These are phyloP conservation scores for Russula ochroleuca DNA, from an alignment of 768 basidiomycete species.

Conservation along the genomic window DNA sequence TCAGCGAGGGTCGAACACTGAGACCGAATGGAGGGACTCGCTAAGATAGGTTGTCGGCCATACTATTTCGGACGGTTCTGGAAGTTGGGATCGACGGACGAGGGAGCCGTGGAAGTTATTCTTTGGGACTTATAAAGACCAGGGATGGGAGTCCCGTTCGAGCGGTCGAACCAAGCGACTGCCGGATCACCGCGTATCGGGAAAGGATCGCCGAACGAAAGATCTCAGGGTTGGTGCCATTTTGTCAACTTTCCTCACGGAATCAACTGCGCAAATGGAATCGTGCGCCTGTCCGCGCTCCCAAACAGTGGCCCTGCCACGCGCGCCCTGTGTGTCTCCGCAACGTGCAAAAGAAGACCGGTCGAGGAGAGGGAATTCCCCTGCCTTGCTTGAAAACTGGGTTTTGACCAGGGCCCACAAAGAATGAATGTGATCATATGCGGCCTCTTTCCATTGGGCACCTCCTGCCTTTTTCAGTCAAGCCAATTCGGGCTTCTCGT, in stretches of 20 bases:
- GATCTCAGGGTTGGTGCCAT: constrained; percentile 30
- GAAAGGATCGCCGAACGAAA: constrained; percentile 31
- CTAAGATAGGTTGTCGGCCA: constrained; percentile 37
- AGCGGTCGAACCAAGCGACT: constrained; percentile 31
- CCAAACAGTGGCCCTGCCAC: constrained; percentile 23
- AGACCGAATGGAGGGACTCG: constrained; percentile 28
- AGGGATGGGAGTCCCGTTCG: constrained; percentile 28
- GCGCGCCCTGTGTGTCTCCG: constrained; percentile 19
- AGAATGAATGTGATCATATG: constrained; percentile 22
- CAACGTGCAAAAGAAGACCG: constrained; percentile 17
- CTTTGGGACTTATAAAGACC: constrained; percentile 31
- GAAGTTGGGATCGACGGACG: constrained; percentile 32
- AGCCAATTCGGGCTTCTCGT: constrained; percentile 21
- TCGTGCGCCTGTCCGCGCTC: constrained; percentile 15
- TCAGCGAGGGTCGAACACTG: background rate
- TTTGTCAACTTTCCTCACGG: constrained; percentile 23
- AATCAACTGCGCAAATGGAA: constrained; percentile 26
- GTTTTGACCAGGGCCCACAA: constrained; percentile 12
- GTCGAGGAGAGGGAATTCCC: background rate
- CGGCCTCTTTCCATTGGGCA: constrained; percentile 13
- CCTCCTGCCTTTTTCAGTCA: constrained; percentile 21
- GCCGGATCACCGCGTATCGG: constrained; percentile 39
- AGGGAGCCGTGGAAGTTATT: constrained; percentile 31
- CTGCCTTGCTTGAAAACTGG: background rate
- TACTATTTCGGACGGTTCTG: constrained; percentile 30